These are phyloP conservation scores for Cynara cardunculus DNA, from an alignment of 129 eudicot species.

Conservation along the genomic window DNA sequence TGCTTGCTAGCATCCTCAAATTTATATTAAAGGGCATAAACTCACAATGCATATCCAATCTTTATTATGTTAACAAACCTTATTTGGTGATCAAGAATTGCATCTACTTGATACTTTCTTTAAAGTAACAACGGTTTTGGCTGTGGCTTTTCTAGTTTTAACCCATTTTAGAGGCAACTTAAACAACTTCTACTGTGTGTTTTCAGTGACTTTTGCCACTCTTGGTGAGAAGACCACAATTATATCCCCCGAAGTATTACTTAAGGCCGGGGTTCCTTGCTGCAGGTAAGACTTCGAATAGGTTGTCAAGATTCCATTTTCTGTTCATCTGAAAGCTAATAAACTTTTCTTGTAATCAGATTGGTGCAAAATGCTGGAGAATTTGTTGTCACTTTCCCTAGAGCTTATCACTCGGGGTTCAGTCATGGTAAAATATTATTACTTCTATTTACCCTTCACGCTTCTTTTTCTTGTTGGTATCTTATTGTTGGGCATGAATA, in stretches of 20 bases:
- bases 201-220: conserved; percentile 70
- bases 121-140: not conserved
- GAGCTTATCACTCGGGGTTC: conserved; percentile 95
- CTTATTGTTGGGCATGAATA: not conserved
- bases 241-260: conserved; percentile 88
- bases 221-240: conserved; percentile 93
- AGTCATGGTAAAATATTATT: conserved; percentile 62
- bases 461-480: not conserved
- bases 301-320: not conserved
- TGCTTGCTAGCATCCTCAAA: not conserved
- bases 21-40: no score
- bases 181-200: not conserved
- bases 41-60: not conserved
- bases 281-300: conserved; percentile 53
- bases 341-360: conserved; percentile 37
- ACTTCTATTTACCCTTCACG: not conserved
- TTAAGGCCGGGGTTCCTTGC: conserved; percentile 83
- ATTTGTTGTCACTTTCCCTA: conserved; percentile 90
- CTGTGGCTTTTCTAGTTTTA: not conserved
- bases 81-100: not conserved
- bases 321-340: conserved; percentile 6
- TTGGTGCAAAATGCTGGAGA: conserved; percentile 92
- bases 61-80: not conserved
- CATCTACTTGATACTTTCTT: not conserved
- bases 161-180: not conserved